Base-by-base conservation (phyloP, 2,329 filamentous ascomycete species). In the Tolypocladium pustulatum region DNA sequence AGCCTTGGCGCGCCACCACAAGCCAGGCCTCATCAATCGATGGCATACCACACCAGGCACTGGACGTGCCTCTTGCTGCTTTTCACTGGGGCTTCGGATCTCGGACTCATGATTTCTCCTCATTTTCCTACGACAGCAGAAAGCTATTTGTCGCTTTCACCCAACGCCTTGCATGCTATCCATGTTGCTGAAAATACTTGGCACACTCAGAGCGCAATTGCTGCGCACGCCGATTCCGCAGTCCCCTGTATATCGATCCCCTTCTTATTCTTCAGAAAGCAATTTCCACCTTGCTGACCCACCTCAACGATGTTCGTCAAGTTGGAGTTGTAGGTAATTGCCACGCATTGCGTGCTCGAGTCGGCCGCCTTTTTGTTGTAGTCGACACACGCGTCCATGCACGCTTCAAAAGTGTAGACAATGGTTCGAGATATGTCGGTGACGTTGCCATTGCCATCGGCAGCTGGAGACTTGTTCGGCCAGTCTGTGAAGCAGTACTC, bases 401-500 rank as follows among this genome's bases (percentile, higher is more conserved):
- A 65, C 20, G 38, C 60, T 54, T 65, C 63, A 49, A 65, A 65
- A 2, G 63, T 65, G 46, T 65, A 65, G 15, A 56, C 53, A 10
- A 53, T 61, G 37, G 46, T 58, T 17, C 36, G 22, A 38, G 13
- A 32, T 17, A 65, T 38, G 49, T 65, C 63, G n/a, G 43, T 40
- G 25, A 65, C 63, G 32, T 58, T 60, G 40, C 59, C 61, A n/a
- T 58, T 37, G n/a, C 60, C 59, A 41, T 62, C 58, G 3, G 46
- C 37, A 30, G 58, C 56, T 15, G 37, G 49, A 34, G n/a, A 9
- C 49, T 46, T 51, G 12, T 46, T 55, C 8, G 61, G 60, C 4
- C 65, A 68, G 61, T 63, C 62, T 10, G 66, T 69, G 64, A 61
- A 63, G 57, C 61, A 63, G 54, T 57, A 63, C 54, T 60, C 49